Evolutionary conservation across 1,139 yeast species (phyloP), one percentile per base, ranked within the genome.

Genomic region (Hemisphaericaspora subhashii): DNA sequence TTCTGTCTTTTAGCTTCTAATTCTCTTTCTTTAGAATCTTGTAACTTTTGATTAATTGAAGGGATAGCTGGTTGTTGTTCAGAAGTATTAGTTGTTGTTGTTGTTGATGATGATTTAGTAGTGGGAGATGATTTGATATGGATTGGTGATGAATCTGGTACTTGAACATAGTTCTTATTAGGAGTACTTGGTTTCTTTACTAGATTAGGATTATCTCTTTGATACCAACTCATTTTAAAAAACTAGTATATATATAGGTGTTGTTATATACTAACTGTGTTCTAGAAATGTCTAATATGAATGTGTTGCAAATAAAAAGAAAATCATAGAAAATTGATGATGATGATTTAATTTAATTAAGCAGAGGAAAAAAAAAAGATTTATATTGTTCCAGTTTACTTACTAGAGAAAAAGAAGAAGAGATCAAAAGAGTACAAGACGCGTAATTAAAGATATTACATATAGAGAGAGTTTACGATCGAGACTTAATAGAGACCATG

Each of bases 101-200:
- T 11, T 22, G 34, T 10, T 22, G 28, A 15, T 20, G 34, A 9
- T 20, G 25, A 13, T 35, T 36, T 6, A 5, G 13, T 5, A 8
- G 38, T 30, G 3, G 67, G 68, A 8, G 68, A 57, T 14, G 64
- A 46, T 22, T 44, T 45, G 3, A 61, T 53, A 20, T 45, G 37
- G 5, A 67, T 58, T 13, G 73, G 73, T 9, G 71, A 64, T 16
- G 71, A 64, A 40, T 64, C 55, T 3, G 71, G 72, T 17, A 66
- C 74, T 51, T 64, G 72, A 18, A 63, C 56, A 43, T 55, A 53
- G 23, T 29, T 21, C 11, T 18, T 28, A 13, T 13, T 21, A 3
- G 37, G 37, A 21, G 58, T 57, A 3, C 57, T 51, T n/a, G 47
- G 42, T 27, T 44, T 50, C 9, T 46, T 53, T 22, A 46, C 47